Evolutionary conservation across 441 rosid species (phyloP).

Genomic region (Breynia disticha): DNA sequence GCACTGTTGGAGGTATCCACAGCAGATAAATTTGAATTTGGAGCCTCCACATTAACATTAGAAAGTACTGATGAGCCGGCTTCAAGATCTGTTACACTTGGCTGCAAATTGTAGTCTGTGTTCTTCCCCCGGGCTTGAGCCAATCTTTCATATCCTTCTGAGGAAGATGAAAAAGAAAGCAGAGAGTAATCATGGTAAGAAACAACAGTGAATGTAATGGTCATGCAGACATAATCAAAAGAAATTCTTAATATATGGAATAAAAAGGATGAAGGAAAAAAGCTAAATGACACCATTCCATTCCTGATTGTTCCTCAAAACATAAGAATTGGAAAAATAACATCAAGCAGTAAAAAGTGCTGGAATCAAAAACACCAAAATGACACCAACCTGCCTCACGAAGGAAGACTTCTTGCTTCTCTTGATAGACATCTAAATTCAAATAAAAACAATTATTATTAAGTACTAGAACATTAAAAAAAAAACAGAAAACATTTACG

Average conservation of each 20-base stretch:
- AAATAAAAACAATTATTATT: slow-evolving; percentile 7
- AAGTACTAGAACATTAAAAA: background rate
- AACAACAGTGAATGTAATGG: background rate
- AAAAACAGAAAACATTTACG: background rate
- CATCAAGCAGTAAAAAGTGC: background rate
- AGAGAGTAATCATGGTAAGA: background rate
- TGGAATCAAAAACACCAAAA: background rate
- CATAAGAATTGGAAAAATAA: background rate
- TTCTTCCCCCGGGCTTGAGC: slow-evolving; percentile 44
- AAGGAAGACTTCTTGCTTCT: slow-evolving; percentile 61
- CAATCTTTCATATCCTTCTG: slow-evolving; percentile 81
- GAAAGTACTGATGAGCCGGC: slow-evolving; percentile 17
- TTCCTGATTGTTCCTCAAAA: slow-evolving; percentile 33
- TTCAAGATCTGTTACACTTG: slow-evolving; percentile 10
- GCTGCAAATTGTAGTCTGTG: slow-evolving; percentile 12
- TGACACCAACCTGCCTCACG: slow-evolving; percentile 78
- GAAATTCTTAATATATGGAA: too few species aligned
- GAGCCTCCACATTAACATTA: background rate
- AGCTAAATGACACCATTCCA: slow-evolving; percentile 42
- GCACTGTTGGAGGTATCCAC: slow-evolving; percentile 23
- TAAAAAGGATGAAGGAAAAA: background rate
- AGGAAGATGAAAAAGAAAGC: slow-evolving; percentile 5
- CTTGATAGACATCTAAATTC: slow-evolving; percentile 76
- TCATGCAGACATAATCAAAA: too few species aligned
- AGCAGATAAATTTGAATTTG: slow-evolving; percentile 16